These are phyloP conservation scores for Petunia axillaris DNA, from an alignment of 257 asterid genomes.

Conservation along the genomic window DNA sequence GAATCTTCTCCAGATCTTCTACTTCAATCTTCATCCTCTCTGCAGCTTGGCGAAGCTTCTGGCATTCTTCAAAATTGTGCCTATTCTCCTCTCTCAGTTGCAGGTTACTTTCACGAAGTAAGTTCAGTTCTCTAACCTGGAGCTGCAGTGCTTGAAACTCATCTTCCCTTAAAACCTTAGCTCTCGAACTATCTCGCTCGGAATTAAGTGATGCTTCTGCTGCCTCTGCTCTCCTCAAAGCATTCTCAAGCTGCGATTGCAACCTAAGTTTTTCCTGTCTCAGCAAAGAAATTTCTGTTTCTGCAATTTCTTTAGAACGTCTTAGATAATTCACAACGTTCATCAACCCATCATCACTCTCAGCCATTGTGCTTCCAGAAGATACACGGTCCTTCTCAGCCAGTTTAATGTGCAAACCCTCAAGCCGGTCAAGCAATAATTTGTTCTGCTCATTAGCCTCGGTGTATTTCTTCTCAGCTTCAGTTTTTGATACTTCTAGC, in stretches of 20 bases:
- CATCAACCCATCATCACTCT: conserved; percentile 75
- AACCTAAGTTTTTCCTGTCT: conserved; percentile 82
- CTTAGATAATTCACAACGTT: conserved; percentile 83
- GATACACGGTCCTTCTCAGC: conserved; percentile 79
- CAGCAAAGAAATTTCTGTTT: conserved; percentile 85
- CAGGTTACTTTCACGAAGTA: conserved; percentile 92
- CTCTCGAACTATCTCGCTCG: conserved; percentile 65
- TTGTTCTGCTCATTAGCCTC: conserved; percentile 90
- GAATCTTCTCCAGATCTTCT: conserved; percentile 59
- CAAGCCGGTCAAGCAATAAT: conserved; percentile 76
- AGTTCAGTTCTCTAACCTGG: conserved; percentile 83
- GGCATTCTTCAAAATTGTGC: conserved; percentile 88
- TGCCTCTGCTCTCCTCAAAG: conserved; percentile 72
- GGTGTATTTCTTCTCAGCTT: conserved; percentile 69
- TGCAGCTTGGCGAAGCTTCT: conserved; percentile 77
- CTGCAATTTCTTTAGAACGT: conserved; percentile 88
- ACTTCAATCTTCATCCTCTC: conserved; percentile 58
- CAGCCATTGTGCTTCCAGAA: conserved; percentile 58
- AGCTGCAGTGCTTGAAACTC: conserved; percentile 78
- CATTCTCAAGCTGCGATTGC: conserved; percentile 80
- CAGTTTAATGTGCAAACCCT: conserved; percentile 78
- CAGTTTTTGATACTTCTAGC: conserved; percentile 70
- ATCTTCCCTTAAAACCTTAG: conserved; percentile 64
- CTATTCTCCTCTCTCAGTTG: conserved; percentile 94
- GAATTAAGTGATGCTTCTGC: conserved; percentile 70